A percentile compares a stretch with the other conserved stretches of the same genome.
Conservation (phyloP, 768 basidiomycete species). For the Hebeloma cylindrosporum region DNA sequence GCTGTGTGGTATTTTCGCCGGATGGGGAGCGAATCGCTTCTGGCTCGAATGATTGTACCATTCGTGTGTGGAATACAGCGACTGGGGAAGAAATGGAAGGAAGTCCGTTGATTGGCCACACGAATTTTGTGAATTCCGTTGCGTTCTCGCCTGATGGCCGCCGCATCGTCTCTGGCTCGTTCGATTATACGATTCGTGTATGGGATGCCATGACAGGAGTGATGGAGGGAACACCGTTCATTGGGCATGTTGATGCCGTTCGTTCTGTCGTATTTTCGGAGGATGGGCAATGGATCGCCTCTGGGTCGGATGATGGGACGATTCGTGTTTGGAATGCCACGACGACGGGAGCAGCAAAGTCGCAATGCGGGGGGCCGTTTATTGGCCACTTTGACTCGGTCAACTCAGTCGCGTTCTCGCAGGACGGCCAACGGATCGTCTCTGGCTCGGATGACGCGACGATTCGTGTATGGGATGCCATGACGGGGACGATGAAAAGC, state of each 20-base stretch:
- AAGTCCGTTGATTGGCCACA: neutral
- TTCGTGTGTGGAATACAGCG: neutral
- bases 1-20: too few species aligned
- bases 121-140: conserved; percentile 6
- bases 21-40: too few species aligned
- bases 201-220: conserved; percentile 18
- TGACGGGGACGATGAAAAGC: neutral
- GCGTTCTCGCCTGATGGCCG: conserved; percentile 19
- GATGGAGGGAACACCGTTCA: neutral
- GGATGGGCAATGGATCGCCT: too few species aligned
- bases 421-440: conserved; percentile 13
- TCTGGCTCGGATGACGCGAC: conserved; percentile 15
- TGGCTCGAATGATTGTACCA: neutral
- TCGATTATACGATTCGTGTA: conserved; percentile 13
- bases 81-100: neutral
- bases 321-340: too few species aligned
- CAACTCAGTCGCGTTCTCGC: conserved; percentile 11
- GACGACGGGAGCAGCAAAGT: too few species aligned
- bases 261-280: too few species aligned
- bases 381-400: conserved; percentile 7
- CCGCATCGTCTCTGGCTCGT: conserved; percentile 11
- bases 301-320: too few species aligned
- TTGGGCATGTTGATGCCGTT: neutral
- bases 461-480: conserved; percentile 14
- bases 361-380: neutral